Conservation (phyloP, 2,329 filamentous ascomycete species). For the Aspergillus amoenus region DNA sequence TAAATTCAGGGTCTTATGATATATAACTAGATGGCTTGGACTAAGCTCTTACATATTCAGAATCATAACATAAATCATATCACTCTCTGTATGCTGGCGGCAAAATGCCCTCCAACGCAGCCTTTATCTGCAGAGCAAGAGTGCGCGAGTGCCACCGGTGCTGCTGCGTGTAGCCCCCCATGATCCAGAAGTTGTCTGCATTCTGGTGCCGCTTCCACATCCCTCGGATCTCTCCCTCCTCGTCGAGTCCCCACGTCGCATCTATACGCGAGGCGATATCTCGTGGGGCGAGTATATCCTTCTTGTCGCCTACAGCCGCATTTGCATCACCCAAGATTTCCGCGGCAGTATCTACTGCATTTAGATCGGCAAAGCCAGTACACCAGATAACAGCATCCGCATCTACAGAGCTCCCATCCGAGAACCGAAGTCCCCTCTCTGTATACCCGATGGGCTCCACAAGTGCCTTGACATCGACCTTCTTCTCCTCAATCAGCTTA, state of each 20-base stretch:
- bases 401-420: slow-evolving; percentile 35
- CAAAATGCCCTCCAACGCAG: slow-evolving; percentile 2
- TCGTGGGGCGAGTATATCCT: slow-evolving; percentile 22
- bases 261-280: slow-evolving; percentile 43
- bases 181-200: slow-evolving; percentile 42
- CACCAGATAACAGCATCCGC: slow-evolving; percentile 44
- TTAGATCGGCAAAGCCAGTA: slow-evolving; percentile 39
- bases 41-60: no score
- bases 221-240: slow-evolving; percentile 45
- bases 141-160: slow-evolving; percentile 10
- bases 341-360: slow-evolving; percentile 28
- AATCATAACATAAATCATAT: background rate
- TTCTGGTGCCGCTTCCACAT: slow-evolving; percentile 37
- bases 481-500: slow-evolving; percentile 32
- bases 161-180: slow-evolving; percentile 36
- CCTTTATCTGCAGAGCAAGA: slow-evolving; percentile 10
- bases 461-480: slow-evolving; percentile 29
- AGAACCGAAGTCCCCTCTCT: slow-evolving; percentile 31
- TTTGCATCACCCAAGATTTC: slow-evolving; percentile 17
- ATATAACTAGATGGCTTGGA: no score
- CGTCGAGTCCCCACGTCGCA: slow-evolving; percentile 43
- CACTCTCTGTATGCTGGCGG: background rate
- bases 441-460: slow-evolving; percentile 35
- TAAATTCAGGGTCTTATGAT: no score
- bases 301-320: background rate